Conservation (phyloP, 306 rosid genomes). For the Comarum palustre region DNA sequence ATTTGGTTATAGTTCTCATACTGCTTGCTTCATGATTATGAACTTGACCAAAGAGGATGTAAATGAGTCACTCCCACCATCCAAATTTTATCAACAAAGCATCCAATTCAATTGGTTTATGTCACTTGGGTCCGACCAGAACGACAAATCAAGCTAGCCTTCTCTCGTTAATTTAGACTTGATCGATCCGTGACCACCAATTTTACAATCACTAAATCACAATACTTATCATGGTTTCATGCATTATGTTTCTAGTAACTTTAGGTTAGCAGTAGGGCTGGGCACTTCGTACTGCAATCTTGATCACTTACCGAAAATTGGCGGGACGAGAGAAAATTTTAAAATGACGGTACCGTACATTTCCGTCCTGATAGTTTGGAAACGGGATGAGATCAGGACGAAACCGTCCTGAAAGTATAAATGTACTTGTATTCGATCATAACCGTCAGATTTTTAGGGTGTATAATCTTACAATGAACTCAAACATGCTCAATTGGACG, state of each 20-base stretch:
- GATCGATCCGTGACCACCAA: constrained; percentile 9
- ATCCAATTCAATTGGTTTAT: constrained; percentile 17
- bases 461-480: too few species aligned
- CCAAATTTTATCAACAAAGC: constrained; percentile 26
- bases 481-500: too few species aligned
- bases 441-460: too few species aligned
- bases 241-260: neutral
- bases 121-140: constrained; percentile 28
- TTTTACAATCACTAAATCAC: neutral
- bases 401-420: too few species aligned
- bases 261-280: neutral
- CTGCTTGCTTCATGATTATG: constrained; percentile 5
- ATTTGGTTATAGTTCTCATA: neutral
- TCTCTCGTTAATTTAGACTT: neutral
- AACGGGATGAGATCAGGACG: too few species aligned
- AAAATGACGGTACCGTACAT: too few species aligned
- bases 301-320: too few species aligned
- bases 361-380: too few species aligned
- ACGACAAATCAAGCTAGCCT: constrained; percentile 7
- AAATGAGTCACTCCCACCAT: constrained; percentile 35
- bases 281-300: too few species aligned
- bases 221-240: neutral
- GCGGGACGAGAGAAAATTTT: too few species aligned
- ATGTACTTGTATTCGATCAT: too few species aligned
- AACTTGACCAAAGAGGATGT: constrained; percentile 20